A percentile compares a stretch with the other conserved stretches of the same genome.
These are phyloP conservation scores for Gymnopilus dilepis DNA, from an alignment of 768 basidiomycete species.

Conservation along the genomic window DNA sequence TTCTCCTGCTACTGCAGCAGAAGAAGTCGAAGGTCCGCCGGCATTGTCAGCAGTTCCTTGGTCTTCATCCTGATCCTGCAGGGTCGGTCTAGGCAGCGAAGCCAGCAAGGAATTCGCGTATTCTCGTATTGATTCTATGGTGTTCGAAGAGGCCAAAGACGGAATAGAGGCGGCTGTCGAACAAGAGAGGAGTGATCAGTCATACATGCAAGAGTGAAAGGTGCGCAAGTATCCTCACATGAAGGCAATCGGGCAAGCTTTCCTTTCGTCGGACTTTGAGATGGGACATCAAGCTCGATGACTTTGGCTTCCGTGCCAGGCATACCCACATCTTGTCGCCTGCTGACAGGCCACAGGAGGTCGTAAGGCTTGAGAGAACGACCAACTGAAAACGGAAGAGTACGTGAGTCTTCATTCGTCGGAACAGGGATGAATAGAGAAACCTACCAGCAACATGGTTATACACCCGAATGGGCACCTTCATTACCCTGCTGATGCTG, in stretches of 20 bases:
- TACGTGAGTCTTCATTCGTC: background rate
- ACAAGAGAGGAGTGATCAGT: background rate
- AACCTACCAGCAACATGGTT: conserved; percentile 80
- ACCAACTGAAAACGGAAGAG: conserved; percentile 44
- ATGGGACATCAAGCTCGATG: conserved; percentile 34
- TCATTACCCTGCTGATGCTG: conserved; percentile 79
- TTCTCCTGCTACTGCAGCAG: background rate
- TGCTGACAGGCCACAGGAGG: conserved; percentile 77
- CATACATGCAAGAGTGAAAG: background rate
- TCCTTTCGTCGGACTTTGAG: conserved; percentile 16
- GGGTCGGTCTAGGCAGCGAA: conserved; percentile 43
- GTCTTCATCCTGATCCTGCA: background rate
- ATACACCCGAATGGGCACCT: conserved; percentile 90
- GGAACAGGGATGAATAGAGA: conserved; percentile 6
- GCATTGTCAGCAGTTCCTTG: background rate
- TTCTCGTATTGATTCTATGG: conserved; percentile 51
- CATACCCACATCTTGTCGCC: conserved; percentile 37
- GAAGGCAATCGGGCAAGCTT: conserved; percentile 26
- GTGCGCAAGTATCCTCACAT: conserved; percentile 26
- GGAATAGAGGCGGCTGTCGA: conserved; percentile 16
- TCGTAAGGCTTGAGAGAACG: conserved; percentile 73
- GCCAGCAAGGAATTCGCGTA: conserved; percentile 60
- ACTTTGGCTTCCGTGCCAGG: conserved; percentile 45
- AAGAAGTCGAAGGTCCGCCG: background rate
- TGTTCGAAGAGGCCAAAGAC: conserved; percentile 23